Evolutionary conservation across 768 basidiomycete genomes (phyloP).

Genomic region (Tylopilus cervinicoccineus): DNA sequence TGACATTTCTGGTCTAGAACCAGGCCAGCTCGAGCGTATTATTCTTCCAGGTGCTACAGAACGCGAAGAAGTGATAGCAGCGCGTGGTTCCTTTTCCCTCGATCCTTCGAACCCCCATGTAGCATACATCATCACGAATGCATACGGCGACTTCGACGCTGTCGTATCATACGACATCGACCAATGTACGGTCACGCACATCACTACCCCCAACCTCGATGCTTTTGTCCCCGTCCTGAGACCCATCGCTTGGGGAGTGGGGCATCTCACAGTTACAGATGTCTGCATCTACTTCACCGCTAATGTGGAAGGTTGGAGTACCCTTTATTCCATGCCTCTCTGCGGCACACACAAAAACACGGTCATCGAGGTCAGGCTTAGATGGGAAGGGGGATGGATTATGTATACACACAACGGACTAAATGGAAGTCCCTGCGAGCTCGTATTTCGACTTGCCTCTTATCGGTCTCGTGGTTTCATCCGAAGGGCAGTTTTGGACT

Average conservation of each 20-base stretch:
- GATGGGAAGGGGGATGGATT: slow-evolving; percentile 32
- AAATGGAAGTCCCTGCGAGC: slow-evolving; percentile 33
- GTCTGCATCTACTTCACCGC: slow-evolving; percentile 32
- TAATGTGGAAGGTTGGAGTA: slow-evolving; percentile 38
- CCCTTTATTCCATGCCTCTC: slow-evolving; percentile 29
- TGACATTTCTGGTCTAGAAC: slow-evolving; percentile 29
- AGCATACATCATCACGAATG: slow-evolving; percentile 33
- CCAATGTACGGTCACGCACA: slow-evolving; percentile 29
- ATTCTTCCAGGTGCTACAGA: slow-evolving; percentile 34
- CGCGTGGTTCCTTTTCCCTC: slow-evolving; percentile 28
- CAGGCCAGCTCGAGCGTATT: slow-evolving; percentile 27
- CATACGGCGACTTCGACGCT: slow-evolving; percentile 37
- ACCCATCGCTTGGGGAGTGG: slow-evolving; percentile 35
- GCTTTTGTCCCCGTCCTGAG: slow-evolving; percentile 29
- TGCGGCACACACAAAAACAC: slow-evolving; percentile 24
- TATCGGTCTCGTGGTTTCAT: slow-evolving; percentile 30
- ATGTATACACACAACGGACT: slow-evolving; percentile 27
- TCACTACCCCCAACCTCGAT: slow-evolving; percentile 34
- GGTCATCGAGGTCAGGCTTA: slow-evolving; percentile 31
- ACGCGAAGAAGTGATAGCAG: slow-evolving; percentile 24
- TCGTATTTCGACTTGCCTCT: slow-evolving; percentile 31
- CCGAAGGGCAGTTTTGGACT: slow-evolving; percentile 26
- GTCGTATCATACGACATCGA: slow-evolving; percentile 34
- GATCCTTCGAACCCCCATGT: slow-evolving; percentile 28
- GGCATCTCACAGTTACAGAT: slow-evolving; percentile 22